phyloP scores from a whole-genome alignment of 345 rosid species.

The Eucalyptus urophylla region DNA sequence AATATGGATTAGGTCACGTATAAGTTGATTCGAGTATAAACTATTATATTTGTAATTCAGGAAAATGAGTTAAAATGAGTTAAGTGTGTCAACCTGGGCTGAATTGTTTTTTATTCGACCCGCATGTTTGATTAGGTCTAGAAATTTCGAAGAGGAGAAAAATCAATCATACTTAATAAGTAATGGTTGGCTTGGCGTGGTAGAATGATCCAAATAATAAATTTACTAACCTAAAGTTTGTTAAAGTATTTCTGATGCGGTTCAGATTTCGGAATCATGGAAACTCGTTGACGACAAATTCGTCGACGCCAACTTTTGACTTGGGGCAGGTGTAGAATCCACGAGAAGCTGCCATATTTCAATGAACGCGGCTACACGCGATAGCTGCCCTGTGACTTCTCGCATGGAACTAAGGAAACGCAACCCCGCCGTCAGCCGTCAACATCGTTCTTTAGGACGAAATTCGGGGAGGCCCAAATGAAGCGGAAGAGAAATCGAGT shows the following conservation, averaged over 20 bases:
- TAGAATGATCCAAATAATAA: background rate
- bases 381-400: background rate
- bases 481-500: background rate
- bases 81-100: fast-evolving
- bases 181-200: background rate
- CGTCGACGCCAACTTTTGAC: background rate
- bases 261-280: background rate
- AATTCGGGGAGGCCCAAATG: background rate
- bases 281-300: background rate
- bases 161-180: background rate
- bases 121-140: background rate
- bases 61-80: background rate
- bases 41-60: fast-evolving
- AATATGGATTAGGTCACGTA: background rate
- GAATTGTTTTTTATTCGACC: too few species aligned
- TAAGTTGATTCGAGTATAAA: background rate
- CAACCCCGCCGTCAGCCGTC: background rate
- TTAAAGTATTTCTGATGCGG: background rate
- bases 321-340: background rate
- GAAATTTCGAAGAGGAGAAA: background rate
- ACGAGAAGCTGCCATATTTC: background rate
- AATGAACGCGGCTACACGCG: background rate
- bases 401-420: background rate
- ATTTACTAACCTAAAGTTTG: background rate
- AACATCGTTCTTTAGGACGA: background rate